Base-by-base conservation (phyloP, 2,329 filamentous ascomycete species). In the Juglanconis oblonga region DNA sequence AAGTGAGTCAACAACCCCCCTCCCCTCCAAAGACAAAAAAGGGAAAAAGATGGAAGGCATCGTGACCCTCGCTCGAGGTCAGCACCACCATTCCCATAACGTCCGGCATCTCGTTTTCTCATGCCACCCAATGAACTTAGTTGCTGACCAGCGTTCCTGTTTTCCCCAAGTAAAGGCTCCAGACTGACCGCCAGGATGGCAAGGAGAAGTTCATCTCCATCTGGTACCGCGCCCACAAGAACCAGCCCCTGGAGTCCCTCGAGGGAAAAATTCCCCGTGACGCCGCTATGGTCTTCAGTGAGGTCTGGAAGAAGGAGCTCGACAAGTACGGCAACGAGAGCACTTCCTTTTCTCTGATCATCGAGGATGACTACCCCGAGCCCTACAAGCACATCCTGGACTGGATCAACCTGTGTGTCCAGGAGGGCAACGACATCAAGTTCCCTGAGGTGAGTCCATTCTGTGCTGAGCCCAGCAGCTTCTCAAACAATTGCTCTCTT, bases 401-500 rank as follows among this genome's bases (percentile, higher is more conserved):
- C 9, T 63, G 61, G 61, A 63, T 63, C 54, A 55, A 63, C 13
- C 40, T 57, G 8, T 63, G 61, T 38, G 33, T 63, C 17, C 54
- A 61, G 2, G 55, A 61, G 51, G 61, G 61, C 48, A 63, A 63
- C 29, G 61, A 63, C 44, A 31, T 63, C 58, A 63, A 63, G 47
- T 63, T 63, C 17, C 61, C 61, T 6, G 61, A 63, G 33, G 60
- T 59, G 38, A 51, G 47, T 17, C n/a, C 3, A 4, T 17, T 5
- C 17, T 17, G 17, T 17, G 17, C 17, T 17, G 17, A 17, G 17
- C 17, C 17, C 17, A 17, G 17, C 17, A 17, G 17, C 17, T 17
- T 17, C 17, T 17, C 17, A 17, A 17, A 17, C 17, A 17, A 2
- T 17, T 17, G 17, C 17, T 17, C 17, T 17, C 17, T 17, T 2